Evolutionary conservation across 345 rosid genomes (phyloP), one percentile per base, ranked within the genome.

Genomic region (Citrus medica): DNA sequence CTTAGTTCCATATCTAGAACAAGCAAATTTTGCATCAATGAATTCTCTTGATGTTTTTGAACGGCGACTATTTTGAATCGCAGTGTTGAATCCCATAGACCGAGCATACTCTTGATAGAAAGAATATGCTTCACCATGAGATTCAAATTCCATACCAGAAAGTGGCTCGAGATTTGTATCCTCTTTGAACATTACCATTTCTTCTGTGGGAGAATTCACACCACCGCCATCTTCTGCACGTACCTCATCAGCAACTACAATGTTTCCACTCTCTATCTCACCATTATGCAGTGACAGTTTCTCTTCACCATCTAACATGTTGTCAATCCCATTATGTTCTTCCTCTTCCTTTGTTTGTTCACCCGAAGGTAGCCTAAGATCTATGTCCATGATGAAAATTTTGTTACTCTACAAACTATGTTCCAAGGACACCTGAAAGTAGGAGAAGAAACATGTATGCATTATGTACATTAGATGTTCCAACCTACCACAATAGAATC

Each of bases 21-120:
- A 89, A 14, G 90, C 90, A 78, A 89, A 89, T 68, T 89, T 89
- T 46, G 92, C 92, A 83, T 89, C 92, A 76, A 89, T 89, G 77
- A 89, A 89, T 73, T 89, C 90, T 64, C 86, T 79, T 12, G 92
- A 86, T 76, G 86, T 89, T 77, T 89, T 89, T 46, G 92, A 89
- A 51, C 92, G 90, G 13, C 92, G 85, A 66, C 92, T 89, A 74
- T 89, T 89, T 76, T 89, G 87, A 81, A 89, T 89, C 10, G 92
- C 87, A 48, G 92, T 89, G 79, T 80, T 89, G 82, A 89, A 89
- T 76, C 90, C 92, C 87, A 82, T 82, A 65, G 92, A 87, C 55
- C 86, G 82, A 72, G 92, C 89, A 76, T 89, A 89, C 83, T 86
- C 92, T 79, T 89, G 92, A 85, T 89, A 89, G 67, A 89, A 87